Evolutionary conservation across 345 rosid genomes (phyloP), one percentile per base, ranked within the genome.

Genomic region (Fremontodendron californicum): DNA sequence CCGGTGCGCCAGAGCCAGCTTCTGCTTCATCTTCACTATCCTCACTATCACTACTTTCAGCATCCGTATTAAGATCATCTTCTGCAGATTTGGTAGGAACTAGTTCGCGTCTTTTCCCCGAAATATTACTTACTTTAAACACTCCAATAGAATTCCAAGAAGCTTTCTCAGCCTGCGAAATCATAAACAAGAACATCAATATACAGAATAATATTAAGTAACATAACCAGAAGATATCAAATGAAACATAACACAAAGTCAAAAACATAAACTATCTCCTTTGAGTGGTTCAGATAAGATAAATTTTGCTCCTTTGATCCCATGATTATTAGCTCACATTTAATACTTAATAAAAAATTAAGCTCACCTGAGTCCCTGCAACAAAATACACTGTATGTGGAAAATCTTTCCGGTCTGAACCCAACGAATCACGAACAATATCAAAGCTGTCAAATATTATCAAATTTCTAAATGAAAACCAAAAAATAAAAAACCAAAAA

Each of bases 21-120:
- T 84, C 77, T 21, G 68, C 89, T 78, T 84, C 89, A 75, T 89
- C 91, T 1, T 90, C 99, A 49, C 87, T 76, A 48, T 85, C 91
- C 33, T 90, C 98, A 43, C 96, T 91, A 33, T 93, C 94, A 81
- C 94, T 91, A 55, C 83, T 85, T 31, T 90, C 90, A 67, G 66
- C 74, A 15, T 91, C 93, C 88, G 84, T 86, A 62, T 78, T 98
- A 21, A 81, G 76, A 9, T 82, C 94, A 72, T 86, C 92, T 49
- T 45, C 79, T 1, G 65, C 76, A 74, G 86, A 63, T 71, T 83
- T 86, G 70, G 82, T 73, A 5, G 98, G 96, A 75, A 89, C 87
- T n/a, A 91, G 80, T 29, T 92, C 94, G 3, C 88, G 92, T 69
- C 96, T 88, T 82, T 93, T 96, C 55, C 99, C 98, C 75, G 93